phyloP scores from a whole-genome alignment of 495 filamentous ascomycete species.

The Coniosporium apollinis region DNA sequence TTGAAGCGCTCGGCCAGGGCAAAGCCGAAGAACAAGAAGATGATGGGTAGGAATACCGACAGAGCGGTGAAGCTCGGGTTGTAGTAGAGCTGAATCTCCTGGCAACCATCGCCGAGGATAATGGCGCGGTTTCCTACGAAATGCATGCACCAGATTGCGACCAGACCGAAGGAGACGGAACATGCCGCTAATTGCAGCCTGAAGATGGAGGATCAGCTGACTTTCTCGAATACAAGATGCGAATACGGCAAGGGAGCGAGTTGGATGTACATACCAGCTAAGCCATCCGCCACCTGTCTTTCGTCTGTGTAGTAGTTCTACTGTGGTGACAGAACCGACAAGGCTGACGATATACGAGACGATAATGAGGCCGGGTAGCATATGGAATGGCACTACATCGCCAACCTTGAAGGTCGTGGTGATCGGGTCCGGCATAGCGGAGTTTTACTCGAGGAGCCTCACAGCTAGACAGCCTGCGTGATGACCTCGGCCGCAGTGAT shows the following conservation, averaged over 20 bases:
- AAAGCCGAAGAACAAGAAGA: slow-evolving; percentile 59
- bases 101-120: slow-evolving; percentile 41
- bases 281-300: slow-evolving; percentile 13
- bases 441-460: too few species aligned
- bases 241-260: neutral
- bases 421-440: too few species aligned
- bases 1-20: slow-evolving; percentile 37
- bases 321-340: slow-evolving; percentile 56
- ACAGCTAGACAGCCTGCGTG: too few species aligned
- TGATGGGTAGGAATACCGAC: slow-evolving; percentile 67
- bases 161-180: slow-evolving; percentile 61
- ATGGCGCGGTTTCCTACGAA: slow-evolving; percentile 76
- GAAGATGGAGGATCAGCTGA: slow-evolving; percentile 6
- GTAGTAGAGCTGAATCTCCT: slow-evolving; percentile 54
- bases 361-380: slow-evolving; percentile 46
- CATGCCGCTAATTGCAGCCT: slow-evolving; percentile 58
- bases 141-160: slow-evolving; percentile 77
- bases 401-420: too few species aligned
- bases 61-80: slow-evolving; percentile 52
- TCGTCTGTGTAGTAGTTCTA: slow-evolving; percentile 66
- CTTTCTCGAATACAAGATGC: neutral
- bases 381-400: slow-evolving; percentile 33
- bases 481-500: too few species aligned
- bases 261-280: slow-evolving; percentile 13
- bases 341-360: slow-evolving; percentile 65